Evolutionary conservation across 345 rosid species (phyloP), one percentile per base, ranked within the genome.

Genomic region (Rhodomyrtus tomentosa): DNA sequence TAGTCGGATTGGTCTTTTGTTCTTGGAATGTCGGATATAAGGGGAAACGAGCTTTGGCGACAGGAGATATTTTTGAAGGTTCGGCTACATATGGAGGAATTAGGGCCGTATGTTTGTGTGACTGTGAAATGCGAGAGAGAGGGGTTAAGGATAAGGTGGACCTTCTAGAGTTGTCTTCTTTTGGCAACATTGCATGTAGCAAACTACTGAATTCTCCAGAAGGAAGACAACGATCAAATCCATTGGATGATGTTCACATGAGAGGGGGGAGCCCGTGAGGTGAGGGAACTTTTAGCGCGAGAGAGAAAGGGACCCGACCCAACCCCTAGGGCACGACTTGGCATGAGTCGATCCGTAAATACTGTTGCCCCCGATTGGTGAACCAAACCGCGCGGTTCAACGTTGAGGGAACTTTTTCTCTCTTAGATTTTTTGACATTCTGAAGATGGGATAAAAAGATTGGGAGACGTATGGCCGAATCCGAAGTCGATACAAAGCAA

Each of bases 131-230:
- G 45, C 5, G 76, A 9, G 18, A 62, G 76, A 9, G 45, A 32
- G 45, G 25, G 74, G 13, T 68, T 16, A 36, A 36, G 79, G 45
- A 68, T 68, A 68, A 68, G 79, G 79, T n/a, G 76, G 45, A 18
- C 45, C 45, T 36, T 68, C 79, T 36, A 40, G 79, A 68, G 79
- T 68, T 9, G 45, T 68, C 40, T 29, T 7, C 40, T 62, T 29
- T 18, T 2, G 3, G 0, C 9, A n/a, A n/a, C 45, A 36, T 18
- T 9, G 45, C 24, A 0, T 5, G 4, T 18, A 0, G 79, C 45
- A 68, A 36, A 6, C 3, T 14, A n/a, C 16, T 29, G 22, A 54
- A 16, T 32, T 62, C 0, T 8, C 7, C 55, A n/a, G n/a, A n/a
- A n/a, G n/a, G n/a, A n/a, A n/a, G n/a, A n/a, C n/a, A n/a, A n/a